phyloP scores from a whole-genome alignment of 129 eudicot species.

The Saussurea involucrata region DNA sequence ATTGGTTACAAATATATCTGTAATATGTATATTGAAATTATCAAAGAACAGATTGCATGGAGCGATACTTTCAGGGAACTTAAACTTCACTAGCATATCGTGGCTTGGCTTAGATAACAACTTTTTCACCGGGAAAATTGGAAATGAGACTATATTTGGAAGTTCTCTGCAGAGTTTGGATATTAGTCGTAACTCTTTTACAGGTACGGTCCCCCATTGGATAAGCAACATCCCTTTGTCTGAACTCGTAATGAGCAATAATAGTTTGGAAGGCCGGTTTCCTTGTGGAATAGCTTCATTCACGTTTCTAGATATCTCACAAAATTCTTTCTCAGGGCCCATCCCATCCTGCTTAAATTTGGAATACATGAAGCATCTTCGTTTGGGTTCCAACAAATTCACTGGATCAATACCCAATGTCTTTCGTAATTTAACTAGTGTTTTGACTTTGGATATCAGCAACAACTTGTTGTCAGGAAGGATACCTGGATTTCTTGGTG shows the following conservation, averaged over 20 bases:
- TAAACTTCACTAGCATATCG: not conserved
- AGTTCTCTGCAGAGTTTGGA: not conserved
- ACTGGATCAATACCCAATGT: not conserved
- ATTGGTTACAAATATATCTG: not conserved
- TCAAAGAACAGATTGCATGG: constrained; percentile 24
- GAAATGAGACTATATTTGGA: not conserved
- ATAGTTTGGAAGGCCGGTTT: constrained; percentile 6
- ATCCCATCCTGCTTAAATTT: not conserved
- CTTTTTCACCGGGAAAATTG: not conserved
- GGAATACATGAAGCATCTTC: not conserved
- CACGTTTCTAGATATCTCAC: not conserved
- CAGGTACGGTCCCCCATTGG: not conserved
- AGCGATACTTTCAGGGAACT: not conserved
- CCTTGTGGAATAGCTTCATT: not conserved
- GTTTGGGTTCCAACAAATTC: not conserved
- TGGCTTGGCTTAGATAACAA: constrained; percentile 3
- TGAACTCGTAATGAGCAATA: not conserved
- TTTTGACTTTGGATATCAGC: constrained; percentile 15
- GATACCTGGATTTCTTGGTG: not conserved
- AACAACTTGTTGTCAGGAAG: constrained; percentile 1
- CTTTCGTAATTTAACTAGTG: not conserved
- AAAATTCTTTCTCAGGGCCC: not conserved
- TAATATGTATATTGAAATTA: not conserved
- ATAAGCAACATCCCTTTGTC: not conserved
- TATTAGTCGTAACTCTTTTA: not conserved